Conservation (phyloP, 202 grass and related monocot genomes). For the Panicum virgatum region DNA sequence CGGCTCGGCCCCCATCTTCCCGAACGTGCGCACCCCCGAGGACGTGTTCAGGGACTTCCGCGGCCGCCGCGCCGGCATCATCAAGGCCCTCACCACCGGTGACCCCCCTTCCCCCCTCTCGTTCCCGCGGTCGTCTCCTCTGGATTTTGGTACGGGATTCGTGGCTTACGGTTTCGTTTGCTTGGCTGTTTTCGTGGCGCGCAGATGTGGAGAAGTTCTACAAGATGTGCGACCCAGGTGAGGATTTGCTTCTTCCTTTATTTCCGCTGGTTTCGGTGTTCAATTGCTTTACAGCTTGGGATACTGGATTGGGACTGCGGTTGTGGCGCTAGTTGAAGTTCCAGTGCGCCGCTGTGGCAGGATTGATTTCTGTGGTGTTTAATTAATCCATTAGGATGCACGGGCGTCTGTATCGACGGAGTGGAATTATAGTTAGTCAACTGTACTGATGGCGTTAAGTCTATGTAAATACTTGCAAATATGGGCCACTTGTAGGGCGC, state of each 20-base stretch:
- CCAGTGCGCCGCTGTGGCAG: neutral
- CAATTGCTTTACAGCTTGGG: neutral
- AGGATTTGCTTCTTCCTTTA: constrained; percentile 6
- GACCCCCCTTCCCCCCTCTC: neutral
- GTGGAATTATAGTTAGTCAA: neutral
- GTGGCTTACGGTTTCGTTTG: constrained; percentile 21
- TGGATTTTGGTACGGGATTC: constrained; percentile 10
- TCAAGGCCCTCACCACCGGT: constrained; percentile 67
- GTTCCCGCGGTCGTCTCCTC: neutral
- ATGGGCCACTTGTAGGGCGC: neutral
- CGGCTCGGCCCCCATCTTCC: constrained; percentile 14
- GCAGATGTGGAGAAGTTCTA: constrained; percentile 64
- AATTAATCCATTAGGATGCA: neutral
- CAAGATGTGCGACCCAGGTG: constrained; percentile 63
- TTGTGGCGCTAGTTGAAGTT: neutral
- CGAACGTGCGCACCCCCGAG: constrained; percentile 38
- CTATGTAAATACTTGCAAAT: neutral
- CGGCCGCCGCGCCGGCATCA: constrained; percentile 51
- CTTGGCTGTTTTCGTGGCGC: constrained; percentile 28
- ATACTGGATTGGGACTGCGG: neutral
- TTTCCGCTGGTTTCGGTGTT: neutral
- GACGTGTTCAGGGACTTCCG: constrained; percentile 54
- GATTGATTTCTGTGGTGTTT: neutral
- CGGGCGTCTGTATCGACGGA: neutral
- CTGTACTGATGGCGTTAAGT: neutral